Percentiles rank a stretch among this genome's conserved stretches.
Evolutionary conservation across 495 filamentous ascomycete genomes (phyloP).

Genomic region (Penicillium lagena): DNA sequence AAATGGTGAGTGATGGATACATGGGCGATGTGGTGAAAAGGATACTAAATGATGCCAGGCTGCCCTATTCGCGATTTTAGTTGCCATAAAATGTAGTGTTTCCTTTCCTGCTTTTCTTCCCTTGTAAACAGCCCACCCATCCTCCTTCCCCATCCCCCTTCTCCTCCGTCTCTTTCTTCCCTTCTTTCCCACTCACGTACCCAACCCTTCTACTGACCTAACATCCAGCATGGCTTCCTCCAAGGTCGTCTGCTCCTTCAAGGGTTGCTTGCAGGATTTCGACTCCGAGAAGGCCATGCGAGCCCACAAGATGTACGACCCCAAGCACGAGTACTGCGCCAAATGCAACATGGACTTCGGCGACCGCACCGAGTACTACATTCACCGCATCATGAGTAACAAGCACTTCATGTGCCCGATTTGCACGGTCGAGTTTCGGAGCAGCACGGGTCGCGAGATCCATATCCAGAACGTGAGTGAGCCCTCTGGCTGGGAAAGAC

Average conservation of each 20-base stretch:
- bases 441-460: constrained; percentile 32
- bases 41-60: constrained; percentile 28
- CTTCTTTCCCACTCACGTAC: too few relatives aligned
- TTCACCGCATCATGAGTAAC: constrained; percentile 32
- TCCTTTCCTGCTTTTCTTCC: too few relatives aligned
- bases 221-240: too few relatives aligned
- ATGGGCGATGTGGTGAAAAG: too few relatives aligned
- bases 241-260: too few relatives aligned
- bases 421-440: constrained; percentile 46
- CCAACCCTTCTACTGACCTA: too few relatives aligned
- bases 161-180: too few relatives aligned
- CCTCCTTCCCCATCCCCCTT: too few relatives aligned
- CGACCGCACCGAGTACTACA: constrained; percentile 19
- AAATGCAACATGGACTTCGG: neutral
- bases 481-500: too few relatives aligned
- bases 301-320: too few relatives aligned
- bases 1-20: constrained; percentile 63
- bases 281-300: neutral
- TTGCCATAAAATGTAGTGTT: too few relatives aligned
- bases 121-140: too few relatives aligned
- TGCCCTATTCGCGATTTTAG: constrained; percentile 59
- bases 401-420: constrained; percentile 44
- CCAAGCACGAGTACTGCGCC: neutral
- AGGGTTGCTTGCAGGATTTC: neutral
- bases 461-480: constrained; percentile 41